phyloP scores from a whole-genome alignment of 2,329 filamentous ascomycete species.

The Leptographium procerum region DNA sequence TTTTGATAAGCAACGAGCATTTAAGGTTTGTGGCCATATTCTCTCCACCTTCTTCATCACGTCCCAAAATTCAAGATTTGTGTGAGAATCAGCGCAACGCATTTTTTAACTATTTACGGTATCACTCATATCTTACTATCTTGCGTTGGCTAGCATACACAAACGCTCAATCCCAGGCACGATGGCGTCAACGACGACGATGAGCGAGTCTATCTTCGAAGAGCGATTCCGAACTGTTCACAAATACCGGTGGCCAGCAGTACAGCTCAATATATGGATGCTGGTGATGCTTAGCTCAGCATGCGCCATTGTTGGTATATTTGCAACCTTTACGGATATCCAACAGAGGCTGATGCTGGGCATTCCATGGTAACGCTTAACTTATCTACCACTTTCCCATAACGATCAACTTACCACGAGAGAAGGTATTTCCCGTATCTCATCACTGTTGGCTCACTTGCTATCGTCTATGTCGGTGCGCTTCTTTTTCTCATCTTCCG shows the following conservation, averaged over 20 bases:
- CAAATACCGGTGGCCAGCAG: slow-evolving; percentile 58
- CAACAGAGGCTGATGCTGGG: slow-evolving; percentile 43
- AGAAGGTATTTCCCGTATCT: slow-evolving; percentile 57
- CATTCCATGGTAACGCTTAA: slow-evolving; percentile 45
- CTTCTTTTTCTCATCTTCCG: slow-evolving; percentile 53
- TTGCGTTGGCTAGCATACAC: no score
- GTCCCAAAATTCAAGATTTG: no score
- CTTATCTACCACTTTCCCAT: neutral
- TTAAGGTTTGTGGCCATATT: no score
- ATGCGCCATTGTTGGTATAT: slow-evolving; percentile 48
- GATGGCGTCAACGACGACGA: slow-evolving; percentile 4
- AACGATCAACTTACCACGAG: neutral
- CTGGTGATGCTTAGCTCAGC: slow-evolving; percentile 52
- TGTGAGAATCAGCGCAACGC: no score
- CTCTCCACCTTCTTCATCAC: no score
- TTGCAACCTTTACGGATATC: slow-evolving; percentile 46
- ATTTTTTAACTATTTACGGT: no score
- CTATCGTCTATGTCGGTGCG: slow-evolving; percentile 53
- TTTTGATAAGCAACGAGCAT: no score
- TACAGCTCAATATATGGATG: slow-evolving; percentile 57
- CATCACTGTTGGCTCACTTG: slow-evolving; percentile 46
- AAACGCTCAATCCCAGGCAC: neutral
- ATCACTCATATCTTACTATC: no score
- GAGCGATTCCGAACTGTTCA: slow-evolving; percentile 33
- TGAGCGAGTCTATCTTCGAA: slow-evolving; percentile 7